Conservation (phyloP, 192 early-diverging fungal genomes). For the Spinellus fusiger region DNA sequence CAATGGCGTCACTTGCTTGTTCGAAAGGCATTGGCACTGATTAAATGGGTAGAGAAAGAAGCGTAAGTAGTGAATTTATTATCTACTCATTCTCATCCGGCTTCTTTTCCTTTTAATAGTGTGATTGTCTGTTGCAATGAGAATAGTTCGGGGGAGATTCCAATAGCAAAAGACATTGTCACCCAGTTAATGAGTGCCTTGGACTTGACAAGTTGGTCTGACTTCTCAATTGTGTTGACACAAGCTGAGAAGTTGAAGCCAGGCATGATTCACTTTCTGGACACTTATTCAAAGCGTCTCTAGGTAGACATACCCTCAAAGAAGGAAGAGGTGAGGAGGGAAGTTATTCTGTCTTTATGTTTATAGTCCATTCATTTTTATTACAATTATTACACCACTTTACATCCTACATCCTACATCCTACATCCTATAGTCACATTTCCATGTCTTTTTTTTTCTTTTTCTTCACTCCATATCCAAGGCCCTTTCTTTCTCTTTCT, state of each 20-base stretch:
- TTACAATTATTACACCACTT: not conserved
- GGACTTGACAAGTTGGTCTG: constrained; percentile 22
- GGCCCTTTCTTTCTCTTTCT: not conserved
- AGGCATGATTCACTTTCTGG: constrained; percentile 38
- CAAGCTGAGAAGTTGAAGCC: constrained; percentile 43
- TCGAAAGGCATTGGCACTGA: constrained; percentile 33
- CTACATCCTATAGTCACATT: not conserved
- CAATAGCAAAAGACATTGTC: constrained; percentile 8
- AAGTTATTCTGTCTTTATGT: not conserved
- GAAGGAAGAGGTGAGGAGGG: too few relatives aligned
- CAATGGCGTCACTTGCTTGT: constrained; percentile 44
- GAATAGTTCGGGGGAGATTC: not conserved
- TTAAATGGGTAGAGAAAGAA: constrained; percentile 36
- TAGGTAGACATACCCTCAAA: not conserved
- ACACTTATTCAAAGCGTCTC: constrained; percentile 15
- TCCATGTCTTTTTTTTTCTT: not conserved
- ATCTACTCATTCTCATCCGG: not conserved
- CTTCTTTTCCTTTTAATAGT: not conserved
- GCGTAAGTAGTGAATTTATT: constrained; percentile 5
- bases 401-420: too few relatives aligned
- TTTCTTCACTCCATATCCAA: not conserved
- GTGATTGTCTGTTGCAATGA: not conserved
- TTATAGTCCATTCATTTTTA: not conserved
- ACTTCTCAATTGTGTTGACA: constrained; percentile 40
- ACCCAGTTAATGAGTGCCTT: constrained; percentile 18